Percentiles rank a stretch among this genome's conserved stretches.
These are phyloP conservation scores for Alternaria atra DNA, from an alignment of 2,329 filamentous ascomycete genomes.

Conservation along the genomic window DNA sequence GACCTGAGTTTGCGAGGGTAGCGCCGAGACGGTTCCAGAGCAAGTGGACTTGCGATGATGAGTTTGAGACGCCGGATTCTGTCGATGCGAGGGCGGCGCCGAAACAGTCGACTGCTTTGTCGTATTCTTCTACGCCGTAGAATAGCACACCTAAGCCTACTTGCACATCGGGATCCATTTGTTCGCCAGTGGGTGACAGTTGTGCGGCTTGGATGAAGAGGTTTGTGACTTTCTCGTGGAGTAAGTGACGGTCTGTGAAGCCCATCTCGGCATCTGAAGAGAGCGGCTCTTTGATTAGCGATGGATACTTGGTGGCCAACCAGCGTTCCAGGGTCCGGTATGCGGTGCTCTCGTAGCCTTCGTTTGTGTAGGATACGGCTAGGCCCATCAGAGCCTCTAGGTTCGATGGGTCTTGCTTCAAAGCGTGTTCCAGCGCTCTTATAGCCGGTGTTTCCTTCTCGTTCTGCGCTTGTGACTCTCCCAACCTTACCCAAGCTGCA, in stretches of 20 bases:
- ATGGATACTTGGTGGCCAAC: constrained; percentile 94
- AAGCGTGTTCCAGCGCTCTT: constrained; percentile 86
- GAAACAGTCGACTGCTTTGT: constrained; percentile 99
- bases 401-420: constrained; percentile 88
- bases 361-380: constrained; percentile 97
- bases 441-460: constrained; percentile 98
- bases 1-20: constrained; percentile 92
- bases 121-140: constrained; percentile 97
- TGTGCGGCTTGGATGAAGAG: constrained; percentile 93
- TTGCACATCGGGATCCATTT: constrained; percentile 98
- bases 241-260: constrained; percentile 88
- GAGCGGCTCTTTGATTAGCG: constrained; percentile 76
- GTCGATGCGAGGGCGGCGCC: constrained; percentile 86
- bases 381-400: constrained; percentile 92
- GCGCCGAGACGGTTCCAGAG: constrained; percentile 98
- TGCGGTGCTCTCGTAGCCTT: constrained; percentile 96
- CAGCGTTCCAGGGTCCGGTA: constrained; percentile 96
- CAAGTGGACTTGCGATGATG: constrained; percentile 85
- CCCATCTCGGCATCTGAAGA: constrained; percentile 83
- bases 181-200: constrained; percentile 86
- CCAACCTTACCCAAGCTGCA: constrained; percentile 92
- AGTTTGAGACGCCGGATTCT: constrained; percentile 84
- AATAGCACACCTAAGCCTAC: constrained; percentile 96
- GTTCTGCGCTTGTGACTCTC: constrained; percentile 94
- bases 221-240: constrained; percentile 90